Base-by-base conservation (phyloP, 352 stramenopile species). In the Phytopythium ostracodes region DNA sequence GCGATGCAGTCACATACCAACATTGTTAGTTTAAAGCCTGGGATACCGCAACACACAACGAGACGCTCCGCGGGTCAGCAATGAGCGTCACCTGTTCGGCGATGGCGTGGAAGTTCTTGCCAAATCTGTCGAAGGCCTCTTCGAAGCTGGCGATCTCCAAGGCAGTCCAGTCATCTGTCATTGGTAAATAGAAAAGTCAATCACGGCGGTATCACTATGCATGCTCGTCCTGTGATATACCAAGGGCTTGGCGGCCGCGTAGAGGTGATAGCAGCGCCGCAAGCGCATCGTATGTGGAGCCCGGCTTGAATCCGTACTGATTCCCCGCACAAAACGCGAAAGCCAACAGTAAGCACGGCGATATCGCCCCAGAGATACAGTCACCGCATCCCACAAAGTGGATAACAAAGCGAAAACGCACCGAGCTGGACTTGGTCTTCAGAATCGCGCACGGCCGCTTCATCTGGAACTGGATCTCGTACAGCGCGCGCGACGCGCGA, bases 141-240 rank as follows among this genome's bases (percentile, higher is more conserved):
- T 94, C 85, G 43, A 92, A 96, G n/a, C 88, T 72, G 5, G 73
- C 68, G 33, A 96, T 76, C 56, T 96, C 83, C 14, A 83, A 70
- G 2, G 83, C 72, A 0, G 83, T 87, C 87, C 87, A 96, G 36
- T 84, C 46, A 59, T 96, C 87, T 96, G 29, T 36, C 25, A 40
- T 9, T 24, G 65, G 4, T 24, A 64, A 25, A 15, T 60, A 18
- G 47, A 25, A 18, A 15, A 52, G 52, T 4, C 18, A 44, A 17
- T n/a, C n/a, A n/a, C n/a, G n/a, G n/a, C n/a, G n/a, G n/a, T n/a
- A n/a, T n/a, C n/a, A n/a, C n/a, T n/a, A n/a, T n/a, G n/a, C 29
- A 33, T 8, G 29, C 29, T 7, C 29, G 7, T 33, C 29, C 29
- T 8, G 3, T 7, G 20, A 35, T 60, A 24, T 70, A 95, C 86